Conservation (phyloP, 2,329 filamentous ascomycete species). For the Neurospora crassa region DNA sequence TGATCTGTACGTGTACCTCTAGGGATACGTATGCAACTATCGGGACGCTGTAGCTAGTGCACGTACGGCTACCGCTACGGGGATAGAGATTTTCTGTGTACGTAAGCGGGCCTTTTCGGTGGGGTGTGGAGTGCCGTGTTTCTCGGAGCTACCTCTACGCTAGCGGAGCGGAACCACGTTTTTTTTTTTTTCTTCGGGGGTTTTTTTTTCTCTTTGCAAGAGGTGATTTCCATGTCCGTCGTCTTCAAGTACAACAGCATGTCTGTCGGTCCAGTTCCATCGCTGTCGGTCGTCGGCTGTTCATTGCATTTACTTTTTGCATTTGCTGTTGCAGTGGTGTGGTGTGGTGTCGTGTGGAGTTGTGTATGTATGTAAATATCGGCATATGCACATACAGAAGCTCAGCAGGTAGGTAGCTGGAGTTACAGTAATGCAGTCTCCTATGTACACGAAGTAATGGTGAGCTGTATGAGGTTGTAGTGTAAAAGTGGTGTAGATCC, state of each 20-base stretch:
- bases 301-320: background rate
- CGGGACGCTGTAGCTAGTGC: background rate
- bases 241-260: no score
- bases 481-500: background rate
- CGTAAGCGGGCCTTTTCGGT: background rate
- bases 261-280: background rate
- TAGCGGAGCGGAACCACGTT: background rate
- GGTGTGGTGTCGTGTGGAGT: background rate
- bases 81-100: background rate
- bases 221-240: background rate
- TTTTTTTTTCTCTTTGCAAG: background rate
- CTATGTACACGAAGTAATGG: no score
- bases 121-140: background rate
- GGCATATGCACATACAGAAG: background rate
- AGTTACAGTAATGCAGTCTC: background rate
- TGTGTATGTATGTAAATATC: background rate
- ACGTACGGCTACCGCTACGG: background rate
- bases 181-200: background rate
- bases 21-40: background rate
- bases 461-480: background rate
- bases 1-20: background rate
- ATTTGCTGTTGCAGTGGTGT: background rate
- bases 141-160: background rate
- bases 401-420: background rate
- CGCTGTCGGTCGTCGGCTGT: background rate